Conservation (phyloP, 495 filamentous ascomycete species). For the Zalerion maritima region DNA sequence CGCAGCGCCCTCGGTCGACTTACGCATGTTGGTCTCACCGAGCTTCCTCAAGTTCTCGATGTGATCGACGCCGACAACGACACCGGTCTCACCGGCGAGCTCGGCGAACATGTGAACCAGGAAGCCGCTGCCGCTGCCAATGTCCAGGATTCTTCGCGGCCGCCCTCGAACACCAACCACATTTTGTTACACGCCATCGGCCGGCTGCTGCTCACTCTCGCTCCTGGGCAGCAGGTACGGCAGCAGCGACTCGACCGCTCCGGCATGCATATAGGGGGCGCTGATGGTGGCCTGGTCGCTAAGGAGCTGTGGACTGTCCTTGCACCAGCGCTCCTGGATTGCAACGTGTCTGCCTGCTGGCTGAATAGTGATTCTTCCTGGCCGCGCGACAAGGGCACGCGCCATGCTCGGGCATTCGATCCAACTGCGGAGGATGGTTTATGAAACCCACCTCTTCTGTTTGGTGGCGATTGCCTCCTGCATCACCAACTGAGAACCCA, state of each 20-base stretch:
- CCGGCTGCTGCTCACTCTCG: conserved; percentile 26
- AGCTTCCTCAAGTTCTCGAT: conserved; percentile 64
- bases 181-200: no score
- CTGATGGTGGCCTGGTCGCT: conserved; percentile 82
- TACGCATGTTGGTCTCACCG: conserved; percentile 59
- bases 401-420: no score
- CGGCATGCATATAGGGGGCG: conserved; percentile 97
- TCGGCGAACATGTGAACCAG: conserved; percentile 81
- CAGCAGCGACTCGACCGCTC: conserved; percentile 54
- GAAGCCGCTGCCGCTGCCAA: conserved; percentile 84
- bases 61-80: conserved; percentile 76
- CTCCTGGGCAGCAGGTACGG: conserved; percentile 41
- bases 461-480: no score
- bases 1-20: conserved; percentile 47
- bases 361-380: no score
- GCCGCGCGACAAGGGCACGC: no score
- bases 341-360: no score
- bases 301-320: conserved; percentile 83
- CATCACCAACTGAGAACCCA: no score
- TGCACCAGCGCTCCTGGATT: no score
- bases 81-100: conserved; percentile 41
- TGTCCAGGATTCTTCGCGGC: conserved; percentile 53
- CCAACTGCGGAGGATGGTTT: no score
- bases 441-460: no score
- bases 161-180: no score